phyloP scores from a whole-genome alignment of 2,329 filamentous ascomycete species.

The Aspergillus texensis region DNA sequence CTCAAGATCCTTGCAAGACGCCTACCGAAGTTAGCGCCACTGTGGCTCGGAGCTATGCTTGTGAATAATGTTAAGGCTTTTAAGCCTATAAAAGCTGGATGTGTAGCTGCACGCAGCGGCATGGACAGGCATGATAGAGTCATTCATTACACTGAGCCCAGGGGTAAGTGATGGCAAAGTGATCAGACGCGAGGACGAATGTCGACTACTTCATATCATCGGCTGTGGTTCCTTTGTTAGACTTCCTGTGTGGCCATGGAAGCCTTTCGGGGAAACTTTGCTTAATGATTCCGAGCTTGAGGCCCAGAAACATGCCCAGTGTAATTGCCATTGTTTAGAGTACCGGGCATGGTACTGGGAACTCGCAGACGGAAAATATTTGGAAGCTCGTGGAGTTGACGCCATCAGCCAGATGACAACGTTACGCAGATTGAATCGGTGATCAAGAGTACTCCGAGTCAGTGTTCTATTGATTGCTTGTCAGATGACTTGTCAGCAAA shows the following conservation, averaged over 20 bases:
- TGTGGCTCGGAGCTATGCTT: constrained; percentile 27
- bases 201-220: constrained; percentile 24
- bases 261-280: constrained; percentile 23
- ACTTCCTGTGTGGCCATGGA: constrained; percentile 23
- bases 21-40: background rate
- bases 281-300: constrained; percentile 21
- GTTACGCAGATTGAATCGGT: background rate
- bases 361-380: constrained; percentile 8
- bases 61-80: constrained; percentile 14
- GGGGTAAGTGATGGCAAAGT: constrained; percentile 4
- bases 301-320: constrained; percentile 24
- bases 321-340: constrained; percentile 22
- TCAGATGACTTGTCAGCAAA: constrained; percentile 13
- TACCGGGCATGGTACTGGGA: constrained; percentile 26
- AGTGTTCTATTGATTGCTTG: background rate
- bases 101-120: constrained; percentile 19
- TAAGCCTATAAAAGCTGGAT: constrained; percentile 12
- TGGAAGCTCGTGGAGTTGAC: too few species aligned
- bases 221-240: constrained; percentile 16
- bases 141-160: constrained; percentile 21
- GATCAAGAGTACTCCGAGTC: background rate
- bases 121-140: constrained; percentile 20
- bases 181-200: constrained; percentile 25
- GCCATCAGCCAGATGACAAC: background rate
- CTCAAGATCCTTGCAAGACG: background rate